Evolutionary conservation across 2,329 filamentous ascomycete genomes (phyloP), one percentile per base, ranked within the genome.

Genomic region (Colletotrichum sp.): DNA sequence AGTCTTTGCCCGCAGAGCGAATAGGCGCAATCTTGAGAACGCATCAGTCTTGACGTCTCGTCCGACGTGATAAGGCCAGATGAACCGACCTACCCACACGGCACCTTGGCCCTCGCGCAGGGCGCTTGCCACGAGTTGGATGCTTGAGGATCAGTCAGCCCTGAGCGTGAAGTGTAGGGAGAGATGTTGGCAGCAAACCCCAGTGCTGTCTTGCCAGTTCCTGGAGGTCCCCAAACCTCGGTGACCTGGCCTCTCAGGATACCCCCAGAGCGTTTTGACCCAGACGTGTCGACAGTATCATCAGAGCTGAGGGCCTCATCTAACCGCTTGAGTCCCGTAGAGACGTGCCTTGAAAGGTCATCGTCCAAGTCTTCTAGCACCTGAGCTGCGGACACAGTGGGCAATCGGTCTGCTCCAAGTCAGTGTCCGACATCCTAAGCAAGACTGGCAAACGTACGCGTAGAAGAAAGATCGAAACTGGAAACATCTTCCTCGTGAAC

Each of bases 181-280:
- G 68, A 77, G 28, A 59, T 74, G 68, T 57, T 30, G 63, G 16
- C 6, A 63, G 85, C 91, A 85, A 88, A 96, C 94, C 93, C 94
- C 79, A 98, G 87, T 15, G 93, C 89, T 6, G 95, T 98, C 88
- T 98, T 98, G 34, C 96, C 96, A 30, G 91, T 91, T 3, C 96
- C 96, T 10, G 95, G 94, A 13, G 96, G 95, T 1, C 96, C 96
- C 90, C 95, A 98, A 66, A 98, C 86, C 84, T 99, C 96, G 5
- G 94, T 95, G 57, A 98, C 89, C 83, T 95, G 94, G 16, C 96
- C 95, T 72, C 93, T 91, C 76, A 90, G 90, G 64, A 98, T 88
- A 6, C 95, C 96, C 22, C 90, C 89, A 60, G 28, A 66, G 69
- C n/a, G 26, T 69, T 66, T 71, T 69, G 52, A 34, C 68, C 13